These are phyloP conservation scores for Pythium pectinolyticum DNA, from an alignment of 352 stramenopile genomes.

Conservation along the genomic window DNA sequence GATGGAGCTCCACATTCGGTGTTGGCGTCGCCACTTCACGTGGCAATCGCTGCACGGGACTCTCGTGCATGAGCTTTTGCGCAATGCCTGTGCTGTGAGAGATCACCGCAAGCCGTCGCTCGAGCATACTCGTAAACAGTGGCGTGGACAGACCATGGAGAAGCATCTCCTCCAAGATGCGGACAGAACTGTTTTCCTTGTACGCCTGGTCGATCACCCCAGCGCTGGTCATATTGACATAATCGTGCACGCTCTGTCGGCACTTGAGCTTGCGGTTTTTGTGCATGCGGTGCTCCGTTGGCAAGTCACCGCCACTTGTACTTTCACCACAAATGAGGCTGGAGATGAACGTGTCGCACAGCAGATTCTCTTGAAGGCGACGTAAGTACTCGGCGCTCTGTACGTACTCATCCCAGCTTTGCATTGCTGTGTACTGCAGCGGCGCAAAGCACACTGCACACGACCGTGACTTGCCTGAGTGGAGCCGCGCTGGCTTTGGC, in stretches of 20 bases:
- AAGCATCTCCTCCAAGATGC: slow-evolving; percentile 82
- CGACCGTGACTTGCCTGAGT: slow-evolving; percentile 75
- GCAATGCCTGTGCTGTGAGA: slow-evolving; percentile 77
- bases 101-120: slow-evolving; percentile 77
- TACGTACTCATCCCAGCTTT: slow-evolving; percentile 83
- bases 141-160: slow-evolving; percentile 73
- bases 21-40: slow-evolving; percentile 38
- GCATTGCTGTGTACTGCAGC: slow-evolving; percentile 65
- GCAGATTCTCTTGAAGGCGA: slow-evolving; percentile 70
- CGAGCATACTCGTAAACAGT: slow-evolving; percentile 74
- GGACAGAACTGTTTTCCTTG: slow-evolving; percentile 75
- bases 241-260: slow-evolving; percentile 76
- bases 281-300: slow-evolving; percentile 85
- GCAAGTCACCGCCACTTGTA: slow-evolving; percentile 60
- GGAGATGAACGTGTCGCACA: slow-evolving; percentile 79
- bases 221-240: slow-evolving; percentile 81
- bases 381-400: slow-evolving; percentile 76
- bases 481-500: slow-evolving; percentile 74
- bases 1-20: slow-evolving; percentile 67
- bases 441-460: slow-evolving; percentile 77
- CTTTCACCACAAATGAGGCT: slow-evolving; percentile 78
- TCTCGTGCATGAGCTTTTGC: slow-evolving; percentile 49
- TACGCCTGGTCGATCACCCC: slow-evolving; percentile 67
- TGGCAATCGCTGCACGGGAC: slow-evolving; percentile 41
- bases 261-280: slow-evolving; percentile 84